Conservation (phyloP, 176 grass and related monocot species). For the Carex kokanica region DNA sequence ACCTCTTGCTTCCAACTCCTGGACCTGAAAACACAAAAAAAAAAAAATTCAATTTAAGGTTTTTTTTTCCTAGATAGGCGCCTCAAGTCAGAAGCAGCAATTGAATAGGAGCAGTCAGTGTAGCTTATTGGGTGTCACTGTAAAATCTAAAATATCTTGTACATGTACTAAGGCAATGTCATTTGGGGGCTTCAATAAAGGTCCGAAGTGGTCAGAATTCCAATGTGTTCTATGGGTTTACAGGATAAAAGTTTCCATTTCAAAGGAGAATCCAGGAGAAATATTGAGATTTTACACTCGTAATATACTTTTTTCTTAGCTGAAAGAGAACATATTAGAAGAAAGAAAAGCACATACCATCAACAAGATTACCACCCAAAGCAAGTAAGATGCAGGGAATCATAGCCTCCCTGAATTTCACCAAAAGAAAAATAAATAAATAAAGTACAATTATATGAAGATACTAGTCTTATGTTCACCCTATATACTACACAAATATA, state of each 20-base stretch:
- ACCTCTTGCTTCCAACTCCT: conserved; percentile 91
- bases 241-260: not conserved
- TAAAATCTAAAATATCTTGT: not conserved
- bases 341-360: conserved; percentile 54
- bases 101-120: not conserved
- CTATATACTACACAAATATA: not conserved
- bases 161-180: not conserved
- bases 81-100: not conserved
- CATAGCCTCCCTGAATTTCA: conserved; percentile 75
- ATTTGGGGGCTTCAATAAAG: not conserved
- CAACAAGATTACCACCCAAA: conserved; percentile 97
- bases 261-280: not conserved
- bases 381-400: conserved; percentile 99
- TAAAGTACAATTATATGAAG: not conserved
- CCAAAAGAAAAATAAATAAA: not conserved
- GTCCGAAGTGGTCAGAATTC: not conserved
- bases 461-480: not conserved
- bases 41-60: not conserved
- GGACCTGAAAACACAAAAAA: conserved; percentile 53
- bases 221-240: not conserved
- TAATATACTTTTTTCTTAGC: not conserved
- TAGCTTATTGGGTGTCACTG: not conserved
- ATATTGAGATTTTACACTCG: not conserved
- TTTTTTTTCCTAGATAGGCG: not conserved
- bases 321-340: not conserved